Base-by-base conservation (phyloP, 2,329 filamentous ascomycete species). In the Xylaria multiplex region DNA sequence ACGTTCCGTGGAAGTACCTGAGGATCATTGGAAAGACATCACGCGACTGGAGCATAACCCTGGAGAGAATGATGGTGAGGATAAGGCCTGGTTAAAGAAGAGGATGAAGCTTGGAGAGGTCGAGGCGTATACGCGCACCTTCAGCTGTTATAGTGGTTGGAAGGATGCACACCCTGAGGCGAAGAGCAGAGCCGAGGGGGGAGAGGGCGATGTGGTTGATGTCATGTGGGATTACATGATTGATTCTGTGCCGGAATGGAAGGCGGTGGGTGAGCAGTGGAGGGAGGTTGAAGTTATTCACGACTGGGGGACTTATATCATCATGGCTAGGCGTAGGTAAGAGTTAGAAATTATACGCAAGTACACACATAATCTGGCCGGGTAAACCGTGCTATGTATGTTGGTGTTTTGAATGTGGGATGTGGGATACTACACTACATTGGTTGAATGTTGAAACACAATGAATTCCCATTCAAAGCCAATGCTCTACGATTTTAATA, bases 51-150 rank as follows among this genome's bases (percentile, higher is more conserved):
- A 86, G 67, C 90, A 88, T 78, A 85, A 90, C 71, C 86, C 88
- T 3, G 81, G 81, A 4, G 76, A 76, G 27, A 66, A 75, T 32
- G 82, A 81, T 8, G 71, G 75, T 60, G 73, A 78, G 65, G 71
- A 80, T 63, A 70, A 81, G 69, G 76, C 79, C 57, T 85, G 89
- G 80, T 81, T 89, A 80, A 77, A 80, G 55, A 85, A 81, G 77
- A 82, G 71, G 59, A 78, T 88, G 76, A 87, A 79, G 63, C 77
- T 91, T 24, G 85, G 85, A 1, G 81, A 86, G 71, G 81, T 88
- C 60, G 87, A 89, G 78, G 82, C 82, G n/a, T 91, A 90, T 76
- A 75, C 84, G 62, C 79, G 85, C 69, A 90, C 89, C 0, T 90
- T 86, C 74, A 89, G 86, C 74, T 79, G 83, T 46, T 89, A 83